These are phyloP conservation scores for Aphanomyces stellatus DNA, from an alignment of 352 stramenopile species.

Conservation along the genomic window DNA sequence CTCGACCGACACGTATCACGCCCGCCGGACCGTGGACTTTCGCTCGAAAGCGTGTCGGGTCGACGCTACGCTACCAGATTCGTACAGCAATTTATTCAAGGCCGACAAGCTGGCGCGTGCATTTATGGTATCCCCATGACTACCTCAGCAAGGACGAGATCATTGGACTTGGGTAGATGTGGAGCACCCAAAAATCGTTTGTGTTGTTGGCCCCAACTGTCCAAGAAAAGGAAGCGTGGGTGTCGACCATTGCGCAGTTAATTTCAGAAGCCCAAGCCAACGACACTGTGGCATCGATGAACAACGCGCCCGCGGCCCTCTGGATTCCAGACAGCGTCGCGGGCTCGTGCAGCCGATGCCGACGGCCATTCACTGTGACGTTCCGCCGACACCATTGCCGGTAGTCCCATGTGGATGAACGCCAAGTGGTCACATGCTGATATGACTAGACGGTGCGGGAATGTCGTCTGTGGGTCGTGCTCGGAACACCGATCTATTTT, in stretches of 20 bases:
- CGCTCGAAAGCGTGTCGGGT: conserved; percentile 63
- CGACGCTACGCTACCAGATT: conserved; percentile 42
- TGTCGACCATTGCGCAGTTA: conserved; percentile 38
- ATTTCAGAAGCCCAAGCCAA: conserved; percentile 46
- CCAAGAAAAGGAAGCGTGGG: conserved; percentile 43
- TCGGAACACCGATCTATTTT: conserved; percentile 53
- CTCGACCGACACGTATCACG: conserved; percentile 59
- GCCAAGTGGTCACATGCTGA: too few relatives aligned
- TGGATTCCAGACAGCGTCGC: conserved; percentile 72
- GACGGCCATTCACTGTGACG: conserved; percentile 55
- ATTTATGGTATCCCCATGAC: conserved; percentile 13
- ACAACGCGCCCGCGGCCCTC: conserved; percentile 34
- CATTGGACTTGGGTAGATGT: conserved; percentile 44
- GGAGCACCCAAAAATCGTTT: conserved; percentile 75
- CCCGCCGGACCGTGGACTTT: conserved; percentile 61
- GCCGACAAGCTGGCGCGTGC: conserved; percentile 1
- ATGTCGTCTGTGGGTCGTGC: conserved; percentile 70
- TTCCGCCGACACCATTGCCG: conserved; percentile 76
- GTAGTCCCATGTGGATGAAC: too few relatives aligned
- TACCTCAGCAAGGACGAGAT: too few relatives aligned
- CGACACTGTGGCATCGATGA: neutral
- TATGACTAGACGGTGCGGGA: conserved; percentile 45
- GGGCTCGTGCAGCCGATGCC: conserved; percentile 56
- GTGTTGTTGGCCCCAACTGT: conserved; percentile 55
- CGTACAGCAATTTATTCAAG: conserved; percentile 35